phyloP scores from a whole-genome alignment of 345 rosid species.

The Lepidium aucheri region DNA sequence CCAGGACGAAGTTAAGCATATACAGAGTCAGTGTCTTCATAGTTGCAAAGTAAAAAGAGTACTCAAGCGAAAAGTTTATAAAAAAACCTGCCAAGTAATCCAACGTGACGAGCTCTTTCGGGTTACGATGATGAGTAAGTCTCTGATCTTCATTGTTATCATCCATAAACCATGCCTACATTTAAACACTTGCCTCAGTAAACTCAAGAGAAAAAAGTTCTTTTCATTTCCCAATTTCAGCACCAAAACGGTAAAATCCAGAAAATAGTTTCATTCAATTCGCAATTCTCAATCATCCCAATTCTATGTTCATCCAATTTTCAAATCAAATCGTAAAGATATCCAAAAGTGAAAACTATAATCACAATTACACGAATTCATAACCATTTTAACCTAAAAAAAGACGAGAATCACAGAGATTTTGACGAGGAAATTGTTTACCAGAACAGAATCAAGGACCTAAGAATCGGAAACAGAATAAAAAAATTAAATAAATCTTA shows the following conservation, averaged over 20 bases:
- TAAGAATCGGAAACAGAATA: neutral
- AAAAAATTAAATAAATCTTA: neutral
- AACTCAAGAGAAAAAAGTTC: neutral
- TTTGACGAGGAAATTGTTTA: neutral
- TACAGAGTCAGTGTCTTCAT: neutral
- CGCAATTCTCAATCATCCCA: neutral
- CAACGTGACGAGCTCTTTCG: conserved; percentile 12
- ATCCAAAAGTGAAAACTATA: neutral
- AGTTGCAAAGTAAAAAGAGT: neutral
- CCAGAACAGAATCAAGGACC: neutral
- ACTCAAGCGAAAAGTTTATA: neutral
- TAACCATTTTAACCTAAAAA: neutral
- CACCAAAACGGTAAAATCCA: neutral
- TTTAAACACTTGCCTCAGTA: neutral
- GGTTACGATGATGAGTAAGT: conserved; percentile 27
- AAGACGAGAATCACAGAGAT: neutral
- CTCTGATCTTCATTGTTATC: conserved; percentile 29
- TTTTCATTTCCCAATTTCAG: neutral
- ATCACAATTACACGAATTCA: neutral
- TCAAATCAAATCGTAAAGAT: neutral
- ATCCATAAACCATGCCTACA: conserved; percentile 36
- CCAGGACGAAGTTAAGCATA: neutral
- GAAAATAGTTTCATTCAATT: neutral
- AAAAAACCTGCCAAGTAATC: conserved; percentile 23
- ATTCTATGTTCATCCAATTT: neutral